These are phyloP conservation scores for Hypoxylon rubiginosum DNA, from an alignment of 2,329 filamentous ascomycete species.

Conservation along the genomic window DNA sequence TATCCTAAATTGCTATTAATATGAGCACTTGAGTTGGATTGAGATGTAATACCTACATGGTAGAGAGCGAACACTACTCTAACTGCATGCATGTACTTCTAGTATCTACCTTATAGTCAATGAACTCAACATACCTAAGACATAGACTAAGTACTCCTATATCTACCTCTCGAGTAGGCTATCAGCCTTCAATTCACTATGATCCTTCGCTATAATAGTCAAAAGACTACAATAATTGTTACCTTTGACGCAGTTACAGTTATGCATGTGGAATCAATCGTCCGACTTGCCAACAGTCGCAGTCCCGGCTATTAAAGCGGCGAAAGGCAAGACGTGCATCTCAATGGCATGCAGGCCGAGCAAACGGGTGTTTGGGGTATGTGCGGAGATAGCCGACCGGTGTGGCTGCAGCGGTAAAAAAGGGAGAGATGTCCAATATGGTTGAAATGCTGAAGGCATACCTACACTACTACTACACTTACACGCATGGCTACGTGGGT, in stretches of 20 bases:
- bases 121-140: no score
- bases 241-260: background rate
- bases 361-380: conserved; percentile 10
- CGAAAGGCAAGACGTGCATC: background rate
- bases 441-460: background rate
- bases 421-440: conserved; percentile 6
- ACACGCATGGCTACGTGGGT: background rate
- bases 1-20: no score
- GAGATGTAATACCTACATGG: no score
- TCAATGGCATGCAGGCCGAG: background rate
- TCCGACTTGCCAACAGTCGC: background rate
- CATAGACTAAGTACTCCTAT: no score
- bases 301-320: background rate
- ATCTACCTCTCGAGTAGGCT: no score
- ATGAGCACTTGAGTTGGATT: no score
- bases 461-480: background rate
- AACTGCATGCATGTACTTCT: no score
- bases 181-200: no score
- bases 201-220: background rate
- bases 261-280: background rate
- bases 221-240: background rate
- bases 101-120: no score
- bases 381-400: conserved; percentile 16
- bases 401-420: conserved; percentile 29
- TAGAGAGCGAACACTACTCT: no score